Base-by-base conservation (phyloP, 805 yeast genomes). In the Suhomyces faveliae region DNA sequence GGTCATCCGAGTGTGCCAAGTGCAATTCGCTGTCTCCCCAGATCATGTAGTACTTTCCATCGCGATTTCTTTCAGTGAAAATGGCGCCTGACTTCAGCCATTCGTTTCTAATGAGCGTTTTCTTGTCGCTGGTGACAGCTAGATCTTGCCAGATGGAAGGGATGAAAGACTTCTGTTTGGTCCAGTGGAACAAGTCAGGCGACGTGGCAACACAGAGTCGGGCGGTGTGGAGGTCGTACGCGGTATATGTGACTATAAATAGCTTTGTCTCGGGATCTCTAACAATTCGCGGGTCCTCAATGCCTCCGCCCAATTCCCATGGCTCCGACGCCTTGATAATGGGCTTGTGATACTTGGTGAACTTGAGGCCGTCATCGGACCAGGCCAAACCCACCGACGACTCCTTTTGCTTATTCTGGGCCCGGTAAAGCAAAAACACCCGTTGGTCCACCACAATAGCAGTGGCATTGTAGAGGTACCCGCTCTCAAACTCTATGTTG, bases 1-100 rank as follows among this genome's bases (percentile, higher is more conserved):
- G 51, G 48, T 72, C 74, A 23, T 52, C 53, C 8, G 71, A 64
- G 23, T 53, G 60, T 3, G 75, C 76, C 51, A 72, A 58, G 50
- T 69, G 66, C 47, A 72, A 61, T 29, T 64, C 63, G 9, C 67
- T 60, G 53, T 72, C 77, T 19, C 77, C 77, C 73, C 74, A 72
- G 19, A 72, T 62, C 77, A 72, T 72, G 51, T 70, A 69, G 49
- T 66, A 71, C 33, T 60, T 57, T 3, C 74, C 74, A 49, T 68
- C 70, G 13, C 50, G 48, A 42, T 59, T 57, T 25, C 43, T 52
- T 35, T 71, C 71, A 5, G 62, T 62, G 49, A 72, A 68, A 1
- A 72, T 53, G 2, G 76, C 75, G 2, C 74, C 77, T 13, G 70
- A 63, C 53, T 72, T 72, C 70, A 66, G 71, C 76, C 76, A 71